Evolutionary conservation across 768 basidiomycete genomes (phyloP).

Genomic region (Tulasnella calospora): DNA sequence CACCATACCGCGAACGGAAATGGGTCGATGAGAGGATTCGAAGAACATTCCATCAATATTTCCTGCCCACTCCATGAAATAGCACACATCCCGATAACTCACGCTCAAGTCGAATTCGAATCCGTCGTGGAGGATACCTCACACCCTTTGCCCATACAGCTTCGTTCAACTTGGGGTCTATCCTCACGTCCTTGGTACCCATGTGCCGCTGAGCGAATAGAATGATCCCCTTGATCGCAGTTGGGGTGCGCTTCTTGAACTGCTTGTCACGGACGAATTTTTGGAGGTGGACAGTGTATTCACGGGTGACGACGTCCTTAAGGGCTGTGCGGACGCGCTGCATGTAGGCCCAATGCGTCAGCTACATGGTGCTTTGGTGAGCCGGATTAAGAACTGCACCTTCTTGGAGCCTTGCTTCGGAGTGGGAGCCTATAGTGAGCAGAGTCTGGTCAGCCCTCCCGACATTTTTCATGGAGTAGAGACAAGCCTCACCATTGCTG

Average conservation of each 20-base stretch:
- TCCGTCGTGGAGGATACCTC: constrained; percentile 86
- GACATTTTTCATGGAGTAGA: background rate
- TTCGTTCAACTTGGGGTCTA: constrained; percentile 96
- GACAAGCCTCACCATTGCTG: background rate
- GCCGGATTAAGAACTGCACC: background rate
- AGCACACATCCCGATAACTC: constrained; percentile 36
- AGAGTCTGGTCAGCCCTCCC: background rate
- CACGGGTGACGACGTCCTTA: constrained; percentile 95
- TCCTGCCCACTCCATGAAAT: background rate
- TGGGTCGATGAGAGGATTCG: background rate
- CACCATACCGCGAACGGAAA: background rate
- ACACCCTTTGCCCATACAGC: constrained; percentile 88
- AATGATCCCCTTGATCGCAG: constrained; percentile 91
- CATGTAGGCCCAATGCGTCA: background rate
- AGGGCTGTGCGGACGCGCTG: constrained; percentile 76
- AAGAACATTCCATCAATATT: background rate
- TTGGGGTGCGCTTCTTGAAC: constrained; percentile 97
- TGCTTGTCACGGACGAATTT: constrained; percentile 87
- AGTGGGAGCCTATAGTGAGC: background rate
- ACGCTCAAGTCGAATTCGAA: constrained; percentile 94
- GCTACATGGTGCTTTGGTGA: background rate
- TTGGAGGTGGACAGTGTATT: constrained; percentile 98
- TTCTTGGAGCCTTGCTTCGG: constrained; percentile 58
- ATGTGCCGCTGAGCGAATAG: constrained; percentile 90
- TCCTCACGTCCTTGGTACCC: constrained; percentile 89